Base-by-base conservation (phyloP, 495 filamentous ascomycete genomes). In the Pyrenopolyporus hunteri region DNA sequence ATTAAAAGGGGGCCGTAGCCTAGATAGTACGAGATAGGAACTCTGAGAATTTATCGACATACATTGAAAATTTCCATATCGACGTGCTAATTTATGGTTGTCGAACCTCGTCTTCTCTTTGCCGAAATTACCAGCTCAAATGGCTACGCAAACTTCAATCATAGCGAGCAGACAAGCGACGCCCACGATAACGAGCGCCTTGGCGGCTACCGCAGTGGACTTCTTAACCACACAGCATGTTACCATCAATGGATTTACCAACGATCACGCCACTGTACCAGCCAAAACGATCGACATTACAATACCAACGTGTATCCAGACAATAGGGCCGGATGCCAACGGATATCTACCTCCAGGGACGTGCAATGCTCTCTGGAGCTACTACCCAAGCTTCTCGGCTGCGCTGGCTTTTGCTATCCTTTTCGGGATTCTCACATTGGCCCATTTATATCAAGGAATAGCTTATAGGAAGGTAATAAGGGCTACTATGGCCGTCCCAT, bases 381-480 rank as follows among this genome's bases (percentile, higher is more conserved):
- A 71, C 42, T 69, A 75, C 36, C 73, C 73, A 1, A 70, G 60
- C 25, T 75, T 75, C 42, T 53, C 36, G 7, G 71, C 68, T 6
- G 71, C 73, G 9, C 6, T 73, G 14, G 55, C 52, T 1, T 51
- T 62, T 37, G 61, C 75, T n/a, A 45, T 76, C 5, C 37, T 78
- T 16, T 81, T 78, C 55, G 71, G 59, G 11, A n/a, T 78, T 3
- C 68, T 76, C 10, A 70, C 73, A 2, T 22, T 73, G 22, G 55
- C 58, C 20, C 79, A 81, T 36, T 57, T 78, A 14, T 59, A 52
- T 8, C 77, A 80, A 40, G 75, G 72, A 9, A 66, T 78, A 42
- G 53, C 71, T 4, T 68, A 70, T 50, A 68, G 59, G 57, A 74
- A 63, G 39, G 65, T 70, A 36, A 45, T 36, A 11, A 22, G 7